Base-by-base conservation (phyloP, 495 filamentous ascomycete species). In the Aspergillus nidulans region DNA sequence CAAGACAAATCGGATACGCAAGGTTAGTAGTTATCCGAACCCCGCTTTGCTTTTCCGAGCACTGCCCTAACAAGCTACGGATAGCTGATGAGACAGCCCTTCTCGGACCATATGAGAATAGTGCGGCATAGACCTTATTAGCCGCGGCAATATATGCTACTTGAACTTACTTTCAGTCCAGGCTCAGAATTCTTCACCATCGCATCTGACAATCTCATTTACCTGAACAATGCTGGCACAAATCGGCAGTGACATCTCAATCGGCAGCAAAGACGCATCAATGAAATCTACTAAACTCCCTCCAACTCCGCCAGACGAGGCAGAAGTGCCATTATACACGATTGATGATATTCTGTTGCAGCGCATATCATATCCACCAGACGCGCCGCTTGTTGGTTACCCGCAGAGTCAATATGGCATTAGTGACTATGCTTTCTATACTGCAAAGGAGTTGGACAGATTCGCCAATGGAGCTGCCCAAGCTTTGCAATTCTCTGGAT, bases 371-470 rank as follows among this genome's bases (percentile, higher is more conserved):
- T 28, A 42, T 4, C 40, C 51, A 19, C 53, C 53, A 19, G 48
- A 60, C 28, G 23, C 39, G 24, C 57, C 52, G 0, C 52, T 60
- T 9, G 53, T 56, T 48, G 57, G 52, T 19, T 60, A 60, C 30
- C 52, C 57, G n/a, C 23, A 52, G 21, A 60, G 53, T 25, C 43
- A 48, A 3, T 53, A 60, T 44, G 52, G 57, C 9, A 13, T 56
- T 4, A 47, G 30, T 18, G 57, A 60, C 42, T 60, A 60, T 26
- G 42, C 40, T 0, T 60, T 46, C 25, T 60, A 60, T 48, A 52
- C 52, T 6, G 47, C 57, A 1, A 55, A 20, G 26, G 52, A 60
- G 16, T 38, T 60, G 24, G 57, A 55, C 20, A 15, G 52, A 24
- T 59, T 59, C 36, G 30, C 57, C 9, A 45, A 53, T 44, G 57